Percentiles rank a stretch among this genome's conserved stretches.
Evolutionary conservation across 2,329 filamentous ascomycete species (phyloP).

Genomic region (Hypoxylon sp.): DNA sequence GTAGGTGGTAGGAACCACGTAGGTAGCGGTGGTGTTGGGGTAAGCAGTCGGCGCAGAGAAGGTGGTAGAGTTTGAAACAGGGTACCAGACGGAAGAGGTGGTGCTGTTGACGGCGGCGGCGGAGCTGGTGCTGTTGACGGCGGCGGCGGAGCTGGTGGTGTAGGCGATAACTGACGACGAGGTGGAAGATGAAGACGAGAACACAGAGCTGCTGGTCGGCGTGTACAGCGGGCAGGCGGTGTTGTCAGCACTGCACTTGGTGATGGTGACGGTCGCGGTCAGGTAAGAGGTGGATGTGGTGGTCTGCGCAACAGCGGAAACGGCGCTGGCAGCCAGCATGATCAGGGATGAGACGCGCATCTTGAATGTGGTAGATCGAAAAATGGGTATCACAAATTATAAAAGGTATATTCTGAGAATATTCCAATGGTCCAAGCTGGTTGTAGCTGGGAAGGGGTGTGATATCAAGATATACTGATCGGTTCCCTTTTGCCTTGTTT

Average conservation of each 20-base stretch:
- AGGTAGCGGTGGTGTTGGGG: slow-evolving; percentile 39
- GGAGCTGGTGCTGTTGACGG: slow-evolving; percentile 30
- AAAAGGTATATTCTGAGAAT: slow-evolving; percentile 20
- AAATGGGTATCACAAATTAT: slow-evolving; percentile 34
- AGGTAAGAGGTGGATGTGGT: slow-evolving; percentile 48
- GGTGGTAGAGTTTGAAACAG: slow-evolving; percentile 44
- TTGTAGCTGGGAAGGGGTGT: slow-evolving; percentile 10
- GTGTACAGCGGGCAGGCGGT: slow-evolving; percentile 49
- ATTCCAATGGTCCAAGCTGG: slow-evolving; percentile 21
- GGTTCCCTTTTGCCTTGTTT: slow-evolving; percentile 11
- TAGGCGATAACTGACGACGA: slow-evolving; percentile 32
- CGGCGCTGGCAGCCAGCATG: slow-evolving; percentile 46
- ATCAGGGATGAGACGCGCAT: slow-evolving; percentile 48
- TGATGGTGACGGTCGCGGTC: slow-evolving; percentile 49
- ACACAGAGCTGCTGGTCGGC: slow-evolving; percentile 38
- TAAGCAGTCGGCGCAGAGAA: slow-evolving; percentile 42
- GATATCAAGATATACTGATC: slow-evolving; percentile 27
- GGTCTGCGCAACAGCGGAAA: slow-evolving; percentile 47
- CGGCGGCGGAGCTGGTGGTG: slow-evolving; percentile 25
- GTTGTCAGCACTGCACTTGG: slow-evolving; percentile 48
- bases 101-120: slow-evolving; percentile 30
- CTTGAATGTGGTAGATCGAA: slow-evolving; percentile 35
- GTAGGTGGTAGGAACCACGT: slow-evolving; percentile 35
- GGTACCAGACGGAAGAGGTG: slow-evolving; percentile 38
- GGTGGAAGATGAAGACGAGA: slow-evolving; percentile 32